Evolutionary conservation across 2,329 filamentous ascomycete genomes (phyloP).

Genomic region (Teratosphaeria pseudoeucalypti): DNA sequence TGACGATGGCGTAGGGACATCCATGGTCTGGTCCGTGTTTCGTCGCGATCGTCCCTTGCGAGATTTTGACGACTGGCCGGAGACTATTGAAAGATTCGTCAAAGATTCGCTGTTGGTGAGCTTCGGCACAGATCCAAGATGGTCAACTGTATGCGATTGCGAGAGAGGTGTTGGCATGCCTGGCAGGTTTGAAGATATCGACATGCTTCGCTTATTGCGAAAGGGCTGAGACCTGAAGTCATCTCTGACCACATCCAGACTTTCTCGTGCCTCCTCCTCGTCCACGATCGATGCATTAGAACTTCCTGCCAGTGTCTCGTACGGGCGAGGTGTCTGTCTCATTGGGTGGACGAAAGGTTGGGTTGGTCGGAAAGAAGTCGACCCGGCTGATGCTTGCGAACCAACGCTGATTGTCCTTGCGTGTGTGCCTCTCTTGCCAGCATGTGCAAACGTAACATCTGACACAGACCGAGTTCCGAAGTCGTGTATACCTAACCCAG

Average conservation of each 20-base stretch:
- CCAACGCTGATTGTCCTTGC: slow-evolving; percentile 45
- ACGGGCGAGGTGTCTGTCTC: slow-evolving; percentile 45
- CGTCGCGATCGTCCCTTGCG: slow-evolving; percentile 32
- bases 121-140: slow-evolving; percentile 34
- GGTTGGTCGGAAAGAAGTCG: slow-evolving; percentile 36
- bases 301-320: slow-evolving; percentile 42
- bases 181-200: slow-evolving; percentile 28
- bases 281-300: slow-evolving; percentile 13
- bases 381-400: slow-evolving; percentile 43
- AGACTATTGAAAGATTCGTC: slow-evolving; percentile 40
- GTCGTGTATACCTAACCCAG: slow-evolving; percentile 46
- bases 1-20: slow-evolving; percentile 42
- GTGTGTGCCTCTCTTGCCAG: slow-evolving; percentile 33
- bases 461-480: slow-evolving; percentile 29
- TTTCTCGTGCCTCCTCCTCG: slow-evolving; percentile 31
- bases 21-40: slow-evolving; percentile 40
- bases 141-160: slow-evolving; percentile 24
- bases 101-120: slow-evolving; percentile 40
- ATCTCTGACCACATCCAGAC: slow-evolving; percentile 35
- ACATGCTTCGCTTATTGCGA: slow-evolving; percentile 32
- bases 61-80: slow-evolving; percentile 22
- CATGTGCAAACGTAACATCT: slow-evolving; percentile 34
- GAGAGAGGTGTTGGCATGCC: slow-evolving; percentile 20
- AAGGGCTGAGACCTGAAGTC: slow-evolving; percentile 30
- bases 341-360: slow-evolving; percentile 46